Evolutionary conservation across 73 alveolate species (phyloP).

Genomic region (Loxodes magnus): DNA sequence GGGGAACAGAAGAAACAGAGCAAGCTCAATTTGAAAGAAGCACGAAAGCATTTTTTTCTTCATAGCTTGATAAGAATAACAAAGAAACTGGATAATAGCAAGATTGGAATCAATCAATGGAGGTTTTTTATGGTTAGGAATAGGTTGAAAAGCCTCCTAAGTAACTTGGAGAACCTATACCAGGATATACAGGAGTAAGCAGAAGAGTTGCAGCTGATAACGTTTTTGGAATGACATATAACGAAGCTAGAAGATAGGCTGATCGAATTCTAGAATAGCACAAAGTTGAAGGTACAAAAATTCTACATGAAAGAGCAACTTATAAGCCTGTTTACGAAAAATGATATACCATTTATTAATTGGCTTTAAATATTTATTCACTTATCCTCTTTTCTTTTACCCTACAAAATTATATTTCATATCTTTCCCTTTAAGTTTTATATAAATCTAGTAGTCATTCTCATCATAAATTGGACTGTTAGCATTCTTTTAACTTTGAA

Average conservation of each 20-base stretch:
- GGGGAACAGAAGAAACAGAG: slow-evolving; percentile 42
- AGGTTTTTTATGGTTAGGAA: slow-evolving; percentile 41
- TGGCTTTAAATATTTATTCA: too few relatives aligned
- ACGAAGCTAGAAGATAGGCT: slow-evolving; percentile 61
- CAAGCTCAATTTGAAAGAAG: slow-evolving; percentile 26
- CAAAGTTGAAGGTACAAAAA: background rate
- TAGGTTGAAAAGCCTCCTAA: slow-evolving; percentile 14
- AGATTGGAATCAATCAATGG: slow-evolving; percentile 14
- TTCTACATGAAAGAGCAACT: background rate
- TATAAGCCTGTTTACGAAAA: slow-evolving; percentile 7
- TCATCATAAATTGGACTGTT: too few relatives aligned
- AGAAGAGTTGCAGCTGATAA: slow-evolving; percentile 71
- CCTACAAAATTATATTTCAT: too few relatives aligned
- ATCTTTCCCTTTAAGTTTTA: too few relatives aligned
- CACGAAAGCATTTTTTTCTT: slow-evolving; percentile 19
- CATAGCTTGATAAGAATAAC: background rate
- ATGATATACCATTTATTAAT: too few relatives aligned
- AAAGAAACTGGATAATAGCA: background rate
- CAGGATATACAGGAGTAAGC: slow-evolving; percentile 74
- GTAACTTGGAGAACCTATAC: slow-evolving; percentile 63
- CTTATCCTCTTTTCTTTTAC: too few relatives aligned
- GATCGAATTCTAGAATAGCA: slow-evolving; percentile 3
- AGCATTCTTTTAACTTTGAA: too few relatives aligned
- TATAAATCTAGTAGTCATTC: too few relatives aligned
- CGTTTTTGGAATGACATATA: slow-evolving; percentile 78